A percentile compares a stretch with the other conserved stretches of the same genome.
Evolutionary conservation across 2,329 filamentous ascomycete species (phyloP).

Genomic region (Colletotrichum sp.): DNA sequence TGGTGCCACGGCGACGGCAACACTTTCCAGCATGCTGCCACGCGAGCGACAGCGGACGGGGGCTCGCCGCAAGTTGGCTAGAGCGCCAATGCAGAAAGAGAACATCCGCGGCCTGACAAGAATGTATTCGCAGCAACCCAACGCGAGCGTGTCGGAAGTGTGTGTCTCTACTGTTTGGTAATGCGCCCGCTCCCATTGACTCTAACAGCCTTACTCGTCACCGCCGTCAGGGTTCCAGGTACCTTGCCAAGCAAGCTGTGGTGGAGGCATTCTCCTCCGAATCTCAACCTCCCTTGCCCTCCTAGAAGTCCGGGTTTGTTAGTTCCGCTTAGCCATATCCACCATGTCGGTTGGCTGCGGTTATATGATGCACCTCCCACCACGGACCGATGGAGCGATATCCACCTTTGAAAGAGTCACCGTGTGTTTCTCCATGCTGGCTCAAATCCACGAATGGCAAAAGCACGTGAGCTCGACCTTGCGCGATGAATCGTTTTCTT

Average conservation of each 20-base stretch:
- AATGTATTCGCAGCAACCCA: not conserved
- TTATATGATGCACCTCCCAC: not conserved
- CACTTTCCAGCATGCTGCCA: not conserved
- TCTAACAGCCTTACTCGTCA: constrained; percentile 10
- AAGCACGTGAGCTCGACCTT: not conserved
- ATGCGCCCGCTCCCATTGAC: constrained; percentile 13
- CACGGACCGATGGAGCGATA: not conserved
- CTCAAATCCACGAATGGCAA: not conserved
- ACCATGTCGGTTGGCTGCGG: not conserved
- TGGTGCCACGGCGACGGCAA: constrained; percentile 6
- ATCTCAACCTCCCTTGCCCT: not conserved
- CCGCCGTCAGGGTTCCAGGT: constrained; percentile 12
- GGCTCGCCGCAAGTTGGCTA: not conserved
- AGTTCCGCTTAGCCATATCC: not conserved
- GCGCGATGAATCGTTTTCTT: not conserved
- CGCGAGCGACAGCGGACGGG: not conserved
- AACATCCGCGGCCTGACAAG: not conserved
- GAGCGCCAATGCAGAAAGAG: not conserved
- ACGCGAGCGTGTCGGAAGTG: not conserved
- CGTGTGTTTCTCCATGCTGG: not conserved
- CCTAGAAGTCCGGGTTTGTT: not conserved
- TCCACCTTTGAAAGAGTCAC: not conserved
- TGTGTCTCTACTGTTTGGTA: constrained; percentile 3
- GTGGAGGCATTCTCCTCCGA: constrained; percentile 6
- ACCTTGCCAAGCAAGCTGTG: constrained; percentile 11